phyloP scores from a whole-genome alignment of 2,329 filamentous ascomycete genomes.

The Penicillium fuscoglaucum region DNA sequence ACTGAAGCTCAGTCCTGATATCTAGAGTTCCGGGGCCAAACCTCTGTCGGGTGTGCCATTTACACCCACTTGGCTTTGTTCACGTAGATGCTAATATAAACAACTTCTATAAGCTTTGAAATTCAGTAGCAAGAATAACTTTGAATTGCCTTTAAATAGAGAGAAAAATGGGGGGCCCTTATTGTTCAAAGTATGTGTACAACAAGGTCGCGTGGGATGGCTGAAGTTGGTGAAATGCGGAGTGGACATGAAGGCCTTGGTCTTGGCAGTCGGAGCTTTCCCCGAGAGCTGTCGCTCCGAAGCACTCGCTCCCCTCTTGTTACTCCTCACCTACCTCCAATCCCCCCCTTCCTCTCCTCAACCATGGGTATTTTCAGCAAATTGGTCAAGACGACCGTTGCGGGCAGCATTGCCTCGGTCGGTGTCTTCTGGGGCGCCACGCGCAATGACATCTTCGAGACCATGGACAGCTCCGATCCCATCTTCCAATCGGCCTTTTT shows the following conservation, averaged over 20 bases:
- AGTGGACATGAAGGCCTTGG: not conserved
- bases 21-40: too few species aligned
- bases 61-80: too few species aligned
- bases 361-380: conserved; percentile 57
- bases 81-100: too few species aligned
- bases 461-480: conserved; percentile 60
- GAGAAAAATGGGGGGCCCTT: too few species aligned
- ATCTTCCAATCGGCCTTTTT: conserved; percentile 62
- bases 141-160: too few species aligned
- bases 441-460: conserved; percentile 57
- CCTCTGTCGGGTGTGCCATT: too few species aligned
- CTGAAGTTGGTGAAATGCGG: too few species aligned
- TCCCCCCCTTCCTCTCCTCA: not conserved
- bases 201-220: too few species aligned
- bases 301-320: not conserved
- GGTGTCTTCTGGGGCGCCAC: conserved; percentile 57
- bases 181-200: too few species aligned
- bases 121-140: too few species aligned
- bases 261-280: conserved; percentile 7
- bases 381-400: conserved; percentile 46
- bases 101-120: too few species aligned
- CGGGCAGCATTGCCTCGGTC: conserved; percentile 51
- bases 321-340: not conserved
- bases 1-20: too few species aligned
- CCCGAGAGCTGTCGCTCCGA: conserved; percentile 4